Percentiles rank a stretch among this genome's conserved stretches.
These are phyloP conservation scores for Anthracocystis walkeri DNA, from an alignment of 1,284 basidiomycete genomes.

Conservation along the genomic window DNA sequence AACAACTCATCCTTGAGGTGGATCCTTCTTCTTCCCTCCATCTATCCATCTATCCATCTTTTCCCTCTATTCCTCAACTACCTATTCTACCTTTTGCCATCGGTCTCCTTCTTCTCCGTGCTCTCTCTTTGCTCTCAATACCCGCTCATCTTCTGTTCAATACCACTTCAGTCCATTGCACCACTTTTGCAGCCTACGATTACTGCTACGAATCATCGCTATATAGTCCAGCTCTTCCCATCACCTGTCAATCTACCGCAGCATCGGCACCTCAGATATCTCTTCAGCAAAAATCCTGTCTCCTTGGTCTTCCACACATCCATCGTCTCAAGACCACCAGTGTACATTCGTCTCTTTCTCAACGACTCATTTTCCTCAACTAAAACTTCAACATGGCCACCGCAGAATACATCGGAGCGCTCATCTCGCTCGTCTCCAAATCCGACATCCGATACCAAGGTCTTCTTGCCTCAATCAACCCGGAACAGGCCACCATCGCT, in stretches of 20 bases:
- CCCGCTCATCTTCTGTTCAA: neutral
- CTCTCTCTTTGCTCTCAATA: too few relatives aligned
- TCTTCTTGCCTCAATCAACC: conserved; percentile 85
- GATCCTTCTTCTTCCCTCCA: neutral
- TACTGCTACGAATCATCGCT: neutral
- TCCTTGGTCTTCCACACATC: too few relatives aligned
- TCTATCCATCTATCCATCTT: neutral
- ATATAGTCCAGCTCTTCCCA: neutral
- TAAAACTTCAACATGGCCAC: conserved; percentile 44
- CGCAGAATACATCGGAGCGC: conserved; percentile 67
- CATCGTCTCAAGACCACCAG: neutral
- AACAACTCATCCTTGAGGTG: too few relatives aligned
- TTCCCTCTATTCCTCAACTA: conserved; percentile 1
- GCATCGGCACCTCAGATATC: too few relatives aligned
- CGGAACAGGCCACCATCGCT: conserved; percentile 83
- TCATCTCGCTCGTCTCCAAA: conserved; percentile 86
- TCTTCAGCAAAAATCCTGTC: too few relatives aligned
- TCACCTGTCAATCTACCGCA: neutral
- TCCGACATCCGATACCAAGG: conserved; percentile 90
- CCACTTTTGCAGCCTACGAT: neutral
- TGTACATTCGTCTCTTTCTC: neutral
- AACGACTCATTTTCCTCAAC: neutral
- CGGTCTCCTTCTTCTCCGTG: neutral
- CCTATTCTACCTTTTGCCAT: neutral
- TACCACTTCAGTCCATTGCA: neutral